Conservation (phyloP, 129 eudicot species). For the Flaveria bidentis region DNA sequence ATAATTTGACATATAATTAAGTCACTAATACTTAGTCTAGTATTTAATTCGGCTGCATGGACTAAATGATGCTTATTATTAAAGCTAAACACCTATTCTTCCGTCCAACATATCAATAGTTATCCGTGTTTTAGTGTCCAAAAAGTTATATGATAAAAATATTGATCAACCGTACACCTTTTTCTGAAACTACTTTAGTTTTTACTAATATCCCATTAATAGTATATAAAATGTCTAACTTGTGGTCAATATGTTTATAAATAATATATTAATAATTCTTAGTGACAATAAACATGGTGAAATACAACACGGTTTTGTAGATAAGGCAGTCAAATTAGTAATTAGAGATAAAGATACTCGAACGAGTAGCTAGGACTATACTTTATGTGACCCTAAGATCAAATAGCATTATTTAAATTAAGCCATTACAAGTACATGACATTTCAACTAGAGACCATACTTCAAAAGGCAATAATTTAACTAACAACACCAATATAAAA, state of each 20-base stretch:
- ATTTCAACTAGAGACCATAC: too few relatives aligned
- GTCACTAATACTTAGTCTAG: background rate
- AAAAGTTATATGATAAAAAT: background rate
- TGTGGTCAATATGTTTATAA: background rate
- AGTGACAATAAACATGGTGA: background rate
- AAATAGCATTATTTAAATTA: too few relatives aligned
- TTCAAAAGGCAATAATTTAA: too few relatives aligned
- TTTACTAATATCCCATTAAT: background rate
- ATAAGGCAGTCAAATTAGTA: too few relatives aligned
- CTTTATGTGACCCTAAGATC: too few relatives aligned
- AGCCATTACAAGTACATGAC: too few relatives aligned
- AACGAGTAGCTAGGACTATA: too few relatives aligned
- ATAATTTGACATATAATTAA: background rate
- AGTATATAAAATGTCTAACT: background rate
- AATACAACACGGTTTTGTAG: too few relatives aligned
- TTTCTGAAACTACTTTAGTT: background rate
- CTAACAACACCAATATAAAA: too few relatives aligned
- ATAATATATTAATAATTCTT: background rate
- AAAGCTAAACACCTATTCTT: conserved; percentile 12
- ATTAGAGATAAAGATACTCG: too few relatives aligned
- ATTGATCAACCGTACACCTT: background rate
- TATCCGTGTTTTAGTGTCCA: background rate
- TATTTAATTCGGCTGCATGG: background rate
- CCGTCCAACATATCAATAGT: background rate
- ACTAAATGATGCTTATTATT: conserved; percentile 12